These are phyloP conservation scores for Sugiyamaella xylanicola DNA, from an alignment of 1,139 yeast genomes.

Conservation along the genomic window DNA sequence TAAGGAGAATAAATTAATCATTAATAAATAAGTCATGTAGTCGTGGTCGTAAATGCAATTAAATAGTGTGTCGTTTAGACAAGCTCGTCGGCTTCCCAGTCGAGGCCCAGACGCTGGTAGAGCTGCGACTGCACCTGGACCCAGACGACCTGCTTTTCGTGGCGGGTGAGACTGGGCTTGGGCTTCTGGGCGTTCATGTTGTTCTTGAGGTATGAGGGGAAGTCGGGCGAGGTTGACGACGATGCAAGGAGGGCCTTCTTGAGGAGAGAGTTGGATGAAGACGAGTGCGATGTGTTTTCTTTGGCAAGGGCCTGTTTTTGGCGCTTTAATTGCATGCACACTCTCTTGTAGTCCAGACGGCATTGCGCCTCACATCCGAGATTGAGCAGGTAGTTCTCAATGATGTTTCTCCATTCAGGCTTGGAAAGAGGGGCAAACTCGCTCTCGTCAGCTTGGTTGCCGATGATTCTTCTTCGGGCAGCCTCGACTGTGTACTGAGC, in stretches of 20 bases:
- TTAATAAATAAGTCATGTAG: conserved; percentile 9
- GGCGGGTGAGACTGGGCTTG: conserved; percentile 48
- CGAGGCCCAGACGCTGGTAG: conserved; percentile 56
- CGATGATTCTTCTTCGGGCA: conserved; percentile 49
- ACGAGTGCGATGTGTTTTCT: conserved; percentile 17
- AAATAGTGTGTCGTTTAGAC: conserved; percentile 19
- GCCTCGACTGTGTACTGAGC: conserved; percentile 61
- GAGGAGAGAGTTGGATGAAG: conserved; percentile 34
- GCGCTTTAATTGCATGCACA: conserved; percentile 47
- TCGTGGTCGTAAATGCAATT: background rate
- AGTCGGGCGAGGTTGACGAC: conserved; percentile 39
- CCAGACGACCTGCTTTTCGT: conserved; percentile 61
- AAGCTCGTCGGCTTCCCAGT: conserved; percentile 58
- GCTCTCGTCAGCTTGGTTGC: background rate
- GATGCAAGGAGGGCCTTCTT: conserved; percentile 39
- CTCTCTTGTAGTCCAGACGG: conserved; percentile 56
- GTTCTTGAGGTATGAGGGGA: conserved; percentile 30
- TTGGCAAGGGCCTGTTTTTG: conserved; percentile 40
- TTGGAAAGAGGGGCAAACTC: conserved; percentile 37
- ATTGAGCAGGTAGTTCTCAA: conserved; percentile 64
- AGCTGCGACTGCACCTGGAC: conserved; percentile 59
- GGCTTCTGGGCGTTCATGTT: conserved; percentile 17
- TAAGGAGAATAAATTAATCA: conserved; percentile 10
- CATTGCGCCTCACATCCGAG: conserved; percentile 72
- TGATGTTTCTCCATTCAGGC: conserved; percentile 68